Conservation (phyloP, 2,329 filamentous ascomycete species). For the Xenosphaeropsis pyriputrescens region DNA sequence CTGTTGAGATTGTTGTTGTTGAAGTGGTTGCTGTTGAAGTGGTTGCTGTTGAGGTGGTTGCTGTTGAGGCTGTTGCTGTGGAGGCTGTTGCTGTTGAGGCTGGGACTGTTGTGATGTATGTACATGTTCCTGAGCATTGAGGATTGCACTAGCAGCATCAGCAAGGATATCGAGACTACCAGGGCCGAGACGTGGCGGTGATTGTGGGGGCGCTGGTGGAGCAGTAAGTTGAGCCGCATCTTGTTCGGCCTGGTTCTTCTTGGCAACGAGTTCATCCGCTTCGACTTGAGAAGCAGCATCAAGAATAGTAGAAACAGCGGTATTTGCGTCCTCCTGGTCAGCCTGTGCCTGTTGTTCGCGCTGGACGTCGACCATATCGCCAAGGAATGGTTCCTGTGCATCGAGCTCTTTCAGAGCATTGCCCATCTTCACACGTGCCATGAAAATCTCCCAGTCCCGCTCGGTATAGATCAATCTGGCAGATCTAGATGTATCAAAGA, state of each 20-base stretch:
- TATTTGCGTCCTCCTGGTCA: too few species aligned
- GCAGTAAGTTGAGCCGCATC: conserved; percentile 1
- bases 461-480: conserved; percentile 1
- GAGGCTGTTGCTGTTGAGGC: neutral
- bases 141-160: conserved; percentile 2
- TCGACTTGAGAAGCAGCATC: too few species aligned
- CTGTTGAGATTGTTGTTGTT: neutral
- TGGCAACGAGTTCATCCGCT: too few species aligned
- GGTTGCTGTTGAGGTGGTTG: neutral
- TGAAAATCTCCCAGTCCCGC: conserved; percentile 1
- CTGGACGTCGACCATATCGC: neutral
- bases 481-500: neutral
- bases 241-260: too few species aligned
- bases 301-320: too few species aligned
- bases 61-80: neutral
- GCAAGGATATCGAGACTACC: conserved; percentile 2
- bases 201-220: conserved; percentile 5
- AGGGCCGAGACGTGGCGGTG: conserved; percentile 1
- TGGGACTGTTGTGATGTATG: neutral
- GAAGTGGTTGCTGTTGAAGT: neutral
- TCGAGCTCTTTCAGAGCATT: neutral
- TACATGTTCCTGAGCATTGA: conserved; percentile 1
- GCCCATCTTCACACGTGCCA: neutral
- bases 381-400: neutral
- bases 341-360: too few species aligned